Percentiles rank a stretch among this genome's conserved stretches.
These are phyloP conservation scores for Keqinozyma sinolaborantium DNA, from an alignment of 1,139 yeast species.

Conservation along the genomic window DNA sequence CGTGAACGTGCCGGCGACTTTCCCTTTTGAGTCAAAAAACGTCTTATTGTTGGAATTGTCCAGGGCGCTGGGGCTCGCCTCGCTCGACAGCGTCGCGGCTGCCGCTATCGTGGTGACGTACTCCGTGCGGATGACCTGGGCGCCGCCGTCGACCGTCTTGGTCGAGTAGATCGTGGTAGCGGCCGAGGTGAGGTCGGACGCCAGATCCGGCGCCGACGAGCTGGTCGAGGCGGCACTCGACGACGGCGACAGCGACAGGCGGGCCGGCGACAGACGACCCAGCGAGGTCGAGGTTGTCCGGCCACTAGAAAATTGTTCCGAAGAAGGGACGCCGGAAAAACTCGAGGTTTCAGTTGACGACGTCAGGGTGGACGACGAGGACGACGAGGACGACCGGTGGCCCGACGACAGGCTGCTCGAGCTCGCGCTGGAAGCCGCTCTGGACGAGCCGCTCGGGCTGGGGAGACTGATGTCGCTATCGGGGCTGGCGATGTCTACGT, in stretches of 20 bases:
- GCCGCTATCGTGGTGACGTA: conserved; percentile 13
- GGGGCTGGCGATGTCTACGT: conserved; percentile 26
- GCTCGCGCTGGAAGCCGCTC: conserved; percentile 12
- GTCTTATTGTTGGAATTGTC: conserved; percentile 12
- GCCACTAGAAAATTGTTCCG: too few species aligned
- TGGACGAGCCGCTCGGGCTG: conserved; percentile 7
- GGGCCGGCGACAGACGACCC: background rate
- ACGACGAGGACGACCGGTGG: conserved; percentile 4
- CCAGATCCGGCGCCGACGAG: background rate
- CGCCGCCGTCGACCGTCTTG: conserved; percentile 23
- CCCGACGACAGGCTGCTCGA: conserved; percentile 10
- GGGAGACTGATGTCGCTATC: conserved; percentile 9
- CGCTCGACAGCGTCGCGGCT: conserved; percentile 4
- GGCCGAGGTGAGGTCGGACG: conserved; percentile 1
- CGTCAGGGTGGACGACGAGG: conserved; percentile 7
- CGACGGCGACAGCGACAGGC: background rate
- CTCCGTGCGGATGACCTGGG: conserved; percentile 19
- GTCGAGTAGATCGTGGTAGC: conserved; percentile 19
- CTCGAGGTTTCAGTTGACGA: conserved; percentile 2
- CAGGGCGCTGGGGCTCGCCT: conserved; percentile 4
- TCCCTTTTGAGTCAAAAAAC: conserved; percentile 56
- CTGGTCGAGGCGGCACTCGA: background rate
- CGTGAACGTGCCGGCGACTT: conserved; percentile 72
- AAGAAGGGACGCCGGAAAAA: conserved; percentile 2
- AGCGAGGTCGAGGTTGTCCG: conserved; percentile 4